Evolutionary conservation across 2,329 filamentous ascomycete species (phyloP).

Genomic region (Emergomyces pasteurianus): DNA sequence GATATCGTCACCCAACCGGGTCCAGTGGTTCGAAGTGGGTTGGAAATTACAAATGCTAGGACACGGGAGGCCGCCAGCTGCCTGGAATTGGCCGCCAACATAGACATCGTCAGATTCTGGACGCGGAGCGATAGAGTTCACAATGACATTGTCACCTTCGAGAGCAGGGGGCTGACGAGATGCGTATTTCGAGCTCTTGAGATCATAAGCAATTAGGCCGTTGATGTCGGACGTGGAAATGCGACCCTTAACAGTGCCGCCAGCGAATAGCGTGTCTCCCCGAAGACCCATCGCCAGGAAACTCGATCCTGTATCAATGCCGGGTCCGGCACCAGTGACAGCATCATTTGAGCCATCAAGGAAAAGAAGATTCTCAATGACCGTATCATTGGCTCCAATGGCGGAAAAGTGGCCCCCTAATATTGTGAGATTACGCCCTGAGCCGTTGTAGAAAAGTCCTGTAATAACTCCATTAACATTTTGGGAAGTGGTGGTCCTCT

Average conservation of each 20-base stretch:
- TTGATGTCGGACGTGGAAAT: conserved; percentile 51
- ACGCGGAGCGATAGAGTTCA: conserved; percentile 63
- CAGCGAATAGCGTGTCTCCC: conserved; percentile 62
- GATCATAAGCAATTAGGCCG: conserved; percentile 70
- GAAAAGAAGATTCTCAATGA: conserved; percentile 68
- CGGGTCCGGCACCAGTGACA: conserved; percentile 51
- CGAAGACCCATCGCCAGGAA: conserved; percentile 60
- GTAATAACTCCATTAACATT: conserved; percentile 23
- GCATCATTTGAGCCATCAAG: conserved; percentile 63
- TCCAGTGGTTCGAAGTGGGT: conserved; percentile 62
- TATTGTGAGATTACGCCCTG: conserved; percentile 59
- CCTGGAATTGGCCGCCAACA: conserved; percentile 74
- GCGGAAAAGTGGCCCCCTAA: conserved; percentile 78
- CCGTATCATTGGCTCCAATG: conserved; percentile 53
- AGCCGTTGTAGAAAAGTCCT: conserved; percentile 10
- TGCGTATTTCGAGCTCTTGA: conserved; percentile 50
- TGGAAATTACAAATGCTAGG: conserved; percentile 72
- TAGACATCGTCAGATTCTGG: conserved; percentile 64
- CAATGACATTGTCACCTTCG: conserved; percentile 55
- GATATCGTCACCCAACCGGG: conserved; percentile 60
- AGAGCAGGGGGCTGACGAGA: conserved; percentile 63
- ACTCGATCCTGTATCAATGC: conserved; percentile 58
- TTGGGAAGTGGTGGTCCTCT: conserved; percentile 20
- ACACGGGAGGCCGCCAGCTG: conserved; percentile 72
- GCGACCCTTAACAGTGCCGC: conserved; percentile 64